These are phyloP conservation scores for Pyricularia sp. DNA, from an alignment of 2,329 filamentous ascomycete genomes.

Conservation along the genomic window DNA sequence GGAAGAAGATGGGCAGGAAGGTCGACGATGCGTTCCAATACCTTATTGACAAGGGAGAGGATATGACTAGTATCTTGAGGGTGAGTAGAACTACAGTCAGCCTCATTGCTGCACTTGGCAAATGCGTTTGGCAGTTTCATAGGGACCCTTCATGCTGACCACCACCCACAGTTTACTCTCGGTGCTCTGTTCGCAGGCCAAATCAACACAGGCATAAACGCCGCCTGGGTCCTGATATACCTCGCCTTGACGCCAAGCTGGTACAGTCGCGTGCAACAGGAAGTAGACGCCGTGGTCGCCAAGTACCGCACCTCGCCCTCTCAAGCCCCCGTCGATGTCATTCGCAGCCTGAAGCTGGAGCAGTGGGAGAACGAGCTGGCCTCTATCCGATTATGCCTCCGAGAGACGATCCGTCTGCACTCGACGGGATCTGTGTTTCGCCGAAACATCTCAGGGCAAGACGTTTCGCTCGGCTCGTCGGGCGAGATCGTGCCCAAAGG, in stretches of 20 bases:
- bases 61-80: slow-evolving; percentile 29
- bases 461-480: slow-evolving; percentile 30
- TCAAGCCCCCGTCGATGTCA: slow-evolving; percentile 23
- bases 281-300: slow-evolving; percentile 34
- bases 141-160: slow-evolving; percentile 18
- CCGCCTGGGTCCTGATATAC: slow-evolving; percentile 41
- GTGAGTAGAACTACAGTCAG: not conserved
- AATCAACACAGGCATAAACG: slow-evolving; percentile 47
- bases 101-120: not conserved
- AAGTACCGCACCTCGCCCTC: slow-evolving; percentile 25
- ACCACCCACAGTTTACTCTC: slow-evolving; percentile 33
- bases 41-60: slow-evolving; percentile 41
- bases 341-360: slow-evolving; percentile 36
- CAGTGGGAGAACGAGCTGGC: slow-evolving; percentile 48
- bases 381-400: slow-evolving; percentile 37
- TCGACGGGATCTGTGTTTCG: slow-evolving; percentile 38
- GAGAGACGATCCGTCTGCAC: slow-evolving; percentile 43
- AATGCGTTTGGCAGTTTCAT: not conserved
- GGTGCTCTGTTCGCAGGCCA: slow-evolving; percentile 45
- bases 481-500: slow-evolving; percentile 39
- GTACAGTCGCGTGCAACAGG: slow-evolving; percentile 32
- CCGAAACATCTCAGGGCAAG: slow-evolving; percentile 35
- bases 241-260: slow-evolving; percentile 36
- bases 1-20: slow-evolving; percentile 29
- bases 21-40: slow-evolving; percentile 42